A percentile compares a stretch with the other conserved stretches of the same genome.
phyloP scores from a whole-genome alignment of 2,329 filamentous ascomycete genomes.

The Diaporthe ilicicola region DNA sequence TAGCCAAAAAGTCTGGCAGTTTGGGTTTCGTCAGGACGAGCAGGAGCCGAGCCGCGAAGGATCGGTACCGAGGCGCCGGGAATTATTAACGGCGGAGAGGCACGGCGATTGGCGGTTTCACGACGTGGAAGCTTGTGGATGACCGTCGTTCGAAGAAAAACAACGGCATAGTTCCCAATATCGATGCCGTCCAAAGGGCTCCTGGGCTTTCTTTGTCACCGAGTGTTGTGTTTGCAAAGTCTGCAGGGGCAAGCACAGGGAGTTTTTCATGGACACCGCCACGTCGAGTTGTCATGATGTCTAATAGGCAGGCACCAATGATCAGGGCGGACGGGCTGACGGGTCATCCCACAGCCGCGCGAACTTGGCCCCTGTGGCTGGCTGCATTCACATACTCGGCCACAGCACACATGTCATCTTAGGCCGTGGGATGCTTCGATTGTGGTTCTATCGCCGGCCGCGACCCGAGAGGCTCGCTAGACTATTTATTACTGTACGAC shows the following conservation, averaged over 20 bases:
- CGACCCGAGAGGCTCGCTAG: background rate
- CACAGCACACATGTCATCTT: background rate
- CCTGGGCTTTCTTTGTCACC: background rate
- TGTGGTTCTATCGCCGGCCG: background rate
- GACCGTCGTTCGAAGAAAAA: background rate
- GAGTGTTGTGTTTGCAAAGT: too few species aligned
- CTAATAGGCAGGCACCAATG: background rate
- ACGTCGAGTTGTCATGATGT: background rate
- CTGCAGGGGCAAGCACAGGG: background rate
- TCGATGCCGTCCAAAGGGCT: background rate
- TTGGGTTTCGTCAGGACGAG: conserved; percentile 2
- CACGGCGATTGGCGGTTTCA: background rate
- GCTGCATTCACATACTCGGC: background rate
- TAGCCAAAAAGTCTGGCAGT: background rate
- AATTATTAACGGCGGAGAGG: background rate
- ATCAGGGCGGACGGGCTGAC: background rate
- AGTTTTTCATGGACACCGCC: too few species aligned
- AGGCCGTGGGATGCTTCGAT: background rate
- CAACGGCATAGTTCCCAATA: background rate
- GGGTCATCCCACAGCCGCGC: background rate
- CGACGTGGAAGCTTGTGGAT: background rate
- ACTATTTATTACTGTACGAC: background rate
- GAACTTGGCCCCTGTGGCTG: background rate
- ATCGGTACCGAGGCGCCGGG: background rate
- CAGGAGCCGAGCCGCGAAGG: conserved; percentile 16